Percentiles rank a stretch among this genome's conserved stretches.
phyloP scores from a whole-genome alignment of 2,329 filamentous ascomycete genomes.

The Hypoxylon sp. region DNA sequence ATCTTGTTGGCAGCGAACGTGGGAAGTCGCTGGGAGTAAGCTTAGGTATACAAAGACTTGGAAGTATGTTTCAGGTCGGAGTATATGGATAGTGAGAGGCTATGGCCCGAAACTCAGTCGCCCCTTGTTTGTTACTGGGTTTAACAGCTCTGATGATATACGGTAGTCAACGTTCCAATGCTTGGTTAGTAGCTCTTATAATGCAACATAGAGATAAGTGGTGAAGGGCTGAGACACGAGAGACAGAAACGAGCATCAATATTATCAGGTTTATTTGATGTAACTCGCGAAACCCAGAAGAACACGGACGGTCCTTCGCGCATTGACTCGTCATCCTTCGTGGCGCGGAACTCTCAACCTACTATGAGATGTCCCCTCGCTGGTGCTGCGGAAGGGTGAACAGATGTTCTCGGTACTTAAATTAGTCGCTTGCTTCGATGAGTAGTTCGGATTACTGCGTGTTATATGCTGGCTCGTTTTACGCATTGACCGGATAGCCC shows the following conservation, averaged over 20 bases:
- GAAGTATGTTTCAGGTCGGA: not conserved
- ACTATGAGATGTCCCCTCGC: not conserved
- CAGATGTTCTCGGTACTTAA: constrained; percentile 3
- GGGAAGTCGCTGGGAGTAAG: not conserved
- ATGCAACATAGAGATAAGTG: not conserved
- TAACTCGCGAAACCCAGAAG: not conserved
- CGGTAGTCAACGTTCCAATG: not conserved
- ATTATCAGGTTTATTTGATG: constrained; percentile 1
- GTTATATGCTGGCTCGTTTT: not conserved
- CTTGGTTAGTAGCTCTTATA: not conserved
- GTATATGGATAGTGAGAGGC: not conserved
- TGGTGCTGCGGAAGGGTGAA: not conserved
- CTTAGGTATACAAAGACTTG: not conserved
- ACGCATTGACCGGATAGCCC: not conserved
- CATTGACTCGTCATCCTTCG: not conserved
- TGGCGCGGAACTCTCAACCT: constrained; percentile 5
- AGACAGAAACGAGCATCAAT: not conserved
- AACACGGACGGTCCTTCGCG: not conserved
- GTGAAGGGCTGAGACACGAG: not conserved
- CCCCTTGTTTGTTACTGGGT: not conserved
- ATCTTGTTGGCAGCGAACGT: not conserved
- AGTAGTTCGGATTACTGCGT: not conserved
- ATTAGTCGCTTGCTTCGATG: not conserved
- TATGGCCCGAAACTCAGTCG: not conserved
- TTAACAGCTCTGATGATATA: not conserved